Evolutionary conservation across 2,329 filamentous ascomycete species (phyloP), one percentile per base, ranked within the genome.

Genomic region (Rhynchosporium agropyri): DNA sequence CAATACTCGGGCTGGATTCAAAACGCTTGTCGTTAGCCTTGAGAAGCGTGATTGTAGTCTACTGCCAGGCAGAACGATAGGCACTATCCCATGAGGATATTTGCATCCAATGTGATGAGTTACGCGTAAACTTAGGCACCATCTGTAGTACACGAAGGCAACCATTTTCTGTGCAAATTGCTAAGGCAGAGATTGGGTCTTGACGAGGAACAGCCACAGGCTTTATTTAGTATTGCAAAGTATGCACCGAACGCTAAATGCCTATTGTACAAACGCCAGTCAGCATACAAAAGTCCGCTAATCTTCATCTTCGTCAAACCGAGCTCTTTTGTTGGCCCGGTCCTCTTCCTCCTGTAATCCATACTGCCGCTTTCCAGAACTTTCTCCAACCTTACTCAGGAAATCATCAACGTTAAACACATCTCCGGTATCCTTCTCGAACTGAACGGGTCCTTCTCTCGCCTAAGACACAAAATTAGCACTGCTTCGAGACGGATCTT

Each of bases 341-440:
- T 68, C 82, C 61, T 84, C 86, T 0, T 82, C 82, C 36, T 90
- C 88, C 69, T 92, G 88, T 64, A 95, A 77, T 0, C 91, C 91
- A 74, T 90, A 92, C 42, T 89, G 86, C 74, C 92, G 88, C 78
- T 90, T 91, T 2, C 84, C 82, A 2, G 83, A 79, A 62, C 79
- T 82, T 75, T 87, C 84, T 71, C 60, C 80, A 72, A 83, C 92
- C 76, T 97, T 92, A 42, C 86, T 89, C 75, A 99, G 86, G 80
- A 99, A 96, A 72, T 91, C 90, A 74, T 96, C 92, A 69, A 98
- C 95, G 56, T 96, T 93, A 76, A 98, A 98, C 0, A 92, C 92
- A 77, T 98, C 94, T 36, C 78, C 78, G 0, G 78, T 84, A 59
- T 97, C 94, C 77, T 94, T 96, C 77, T 98, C 94, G 72, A 99